Evolutionary conservation across 2,329 filamentous ascomycete genomes (phyloP), one percentile per base, ranked within the genome.

Genomic region (Penicillium sp.): DNA sequence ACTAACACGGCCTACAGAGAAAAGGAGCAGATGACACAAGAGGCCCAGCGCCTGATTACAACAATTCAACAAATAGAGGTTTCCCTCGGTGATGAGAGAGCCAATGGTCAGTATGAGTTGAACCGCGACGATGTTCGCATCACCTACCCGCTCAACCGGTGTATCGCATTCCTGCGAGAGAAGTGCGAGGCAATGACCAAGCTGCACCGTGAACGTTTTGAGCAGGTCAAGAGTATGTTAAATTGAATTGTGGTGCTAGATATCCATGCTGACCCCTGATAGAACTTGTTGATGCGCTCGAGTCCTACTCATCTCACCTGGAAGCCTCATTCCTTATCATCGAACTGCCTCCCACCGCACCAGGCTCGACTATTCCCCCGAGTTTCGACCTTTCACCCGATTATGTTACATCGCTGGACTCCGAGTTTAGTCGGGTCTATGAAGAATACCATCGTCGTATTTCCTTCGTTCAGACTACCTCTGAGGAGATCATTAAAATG

Each of bases 291-390:
- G 86, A 95, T 75, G 93, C 93, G 4, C 87, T 99, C 49, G 89
- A 96, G 71, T 97, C 93, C 5, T 99, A 97, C 73, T 96, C 94
- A 1, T 96, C 90, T 9, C 94, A 97, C 72, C 89, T 99, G 45
- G 94, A 99, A 73, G 79, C 90, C 11, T 88, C 88, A 2, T 97
- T 97, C 72, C 84, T 97, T 62, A 85, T 87, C 69, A 87, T 97
- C 68, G 83, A 88, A 40, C 84, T 99, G 6, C 94, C 94, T 1
- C 93, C 93, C 0, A 92, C 89, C 3, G 85, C 84, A 1, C 85
- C 88, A 5, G 89, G 90, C 62, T 85, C 90, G 44, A 86, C 87
- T 12, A 82, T 96, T 37, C 85, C 92, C 1, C 85, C 91, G 2
- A 89, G 83, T 50, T 97, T 99, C 72, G 92, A 97, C 67, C 85